These are phyloP conservation scores for Boletus tylopilopsis DNA, from an alignment of 768 basidiomycete genomes.

Conservation along the genomic window DNA sequence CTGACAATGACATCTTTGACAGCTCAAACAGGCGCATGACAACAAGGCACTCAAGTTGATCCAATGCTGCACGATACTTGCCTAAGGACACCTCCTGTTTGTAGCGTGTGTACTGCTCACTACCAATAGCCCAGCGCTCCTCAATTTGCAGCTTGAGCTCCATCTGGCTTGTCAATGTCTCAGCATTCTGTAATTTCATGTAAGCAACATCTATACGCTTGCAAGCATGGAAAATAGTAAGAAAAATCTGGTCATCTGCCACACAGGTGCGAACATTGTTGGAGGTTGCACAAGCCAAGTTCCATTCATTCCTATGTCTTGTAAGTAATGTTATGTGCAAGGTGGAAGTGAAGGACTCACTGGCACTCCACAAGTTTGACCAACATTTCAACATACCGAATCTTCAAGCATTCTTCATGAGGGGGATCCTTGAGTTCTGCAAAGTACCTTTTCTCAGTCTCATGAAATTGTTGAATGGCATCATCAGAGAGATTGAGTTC, in stretches of 20 bases:
- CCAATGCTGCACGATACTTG: background rate
- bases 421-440: background rate
- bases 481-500: background rate
- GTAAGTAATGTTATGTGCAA: too few species aligned
- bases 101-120: background rate
- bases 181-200: background rate
- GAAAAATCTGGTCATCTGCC: background rate
- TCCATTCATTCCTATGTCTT: too few species aligned
- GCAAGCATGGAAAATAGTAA: too few species aligned
- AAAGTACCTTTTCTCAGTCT: background rate
- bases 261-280: background rate
- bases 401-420: background rate
- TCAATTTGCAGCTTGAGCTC: background rate
- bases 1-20: background rate
- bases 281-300: too few species aligned
- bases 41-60: background rate
- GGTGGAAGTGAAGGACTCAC: too few species aligned
- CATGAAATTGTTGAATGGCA: background rate
- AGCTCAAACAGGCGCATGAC: background rate
- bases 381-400: too few species aligned
- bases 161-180: background rate
- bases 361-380: too few species aligned
- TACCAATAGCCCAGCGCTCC: background rate
- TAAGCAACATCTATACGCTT: background rate
- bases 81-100: background rate